A percentile compares a stretch with the other conserved stretches of the same genome.
Evolutionary conservation across 2,329 filamentous ascomycete genomes (phyloP).

Genomic region (Amauroascus niger): DNA sequence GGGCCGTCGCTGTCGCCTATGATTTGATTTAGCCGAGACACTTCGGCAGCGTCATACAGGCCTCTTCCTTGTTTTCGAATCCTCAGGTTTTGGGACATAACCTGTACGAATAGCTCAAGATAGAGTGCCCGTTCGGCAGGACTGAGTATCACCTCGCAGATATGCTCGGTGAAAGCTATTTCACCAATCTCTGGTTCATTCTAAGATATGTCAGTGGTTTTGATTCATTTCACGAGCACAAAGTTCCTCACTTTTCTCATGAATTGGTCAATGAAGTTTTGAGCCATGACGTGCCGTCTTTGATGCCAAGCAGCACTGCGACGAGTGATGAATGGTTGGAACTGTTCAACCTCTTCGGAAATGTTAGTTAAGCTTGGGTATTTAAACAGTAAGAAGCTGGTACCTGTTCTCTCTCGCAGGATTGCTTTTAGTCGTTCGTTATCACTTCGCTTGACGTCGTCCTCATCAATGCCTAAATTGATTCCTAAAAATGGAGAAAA

Average conservation of each 20-base stretch:
- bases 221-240: background rate
- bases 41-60: slow-evolving; percentile 23
- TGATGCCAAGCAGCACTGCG: slow-evolving; percentile 46
- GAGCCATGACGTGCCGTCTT: slow-evolving; percentile 43
- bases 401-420: slow-evolving; percentile 38
- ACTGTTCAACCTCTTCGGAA: slow-evolving; percentile 44
- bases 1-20: slow-evolving; percentile 39
- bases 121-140: slow-evolving; percentile 46
- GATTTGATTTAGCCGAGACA: slow-evolving; percentile 38
- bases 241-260: slow-evolving; percentile 34
- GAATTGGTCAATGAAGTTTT: slow-evolving; percentile 47
- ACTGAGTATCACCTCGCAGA: slow-evolving; percentile 38
- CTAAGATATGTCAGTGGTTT: slow-evolving; percentile 16
- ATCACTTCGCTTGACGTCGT: slow-evolving; percentile 37
- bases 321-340: slow-evolving; percentile 43
- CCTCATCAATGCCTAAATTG: slow-evolving; percentile 46
- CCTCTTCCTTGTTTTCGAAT: slow-evolving; percentile 22
- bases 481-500: slow-evolving; percentile 50
- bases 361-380: slow-evolving; percentile 16
- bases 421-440: slow-evolving; percentile 39
- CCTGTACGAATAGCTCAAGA: slow-evolving; percentile 45
- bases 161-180: slow-evolving; percentile 38
- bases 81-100: slow-evolving; percentile 44
- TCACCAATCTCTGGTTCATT: slow-evolving; percentile 39
- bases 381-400: slow-evolving; percentile 12